These are phyloP conservation scores for Saccharomycopsis oosterbeekiorum DNA, from an alignment of 805 yeast species.

Conservation along the genomic window DNA sequence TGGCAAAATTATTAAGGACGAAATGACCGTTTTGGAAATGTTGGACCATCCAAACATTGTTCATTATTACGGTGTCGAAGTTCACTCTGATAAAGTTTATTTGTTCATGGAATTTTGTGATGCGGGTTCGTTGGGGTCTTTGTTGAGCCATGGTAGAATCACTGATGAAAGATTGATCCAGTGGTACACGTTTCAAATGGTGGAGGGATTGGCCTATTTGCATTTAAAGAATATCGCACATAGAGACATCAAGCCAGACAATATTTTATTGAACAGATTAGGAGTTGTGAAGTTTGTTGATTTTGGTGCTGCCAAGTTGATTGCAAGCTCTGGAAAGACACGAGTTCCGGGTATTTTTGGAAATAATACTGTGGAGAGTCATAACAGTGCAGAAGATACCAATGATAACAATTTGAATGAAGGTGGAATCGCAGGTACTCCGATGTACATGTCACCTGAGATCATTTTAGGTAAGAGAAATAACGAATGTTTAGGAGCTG, in stretches of 20 bases:
- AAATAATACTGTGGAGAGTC: not conserved
- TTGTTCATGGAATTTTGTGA: constrained; percentile 97
- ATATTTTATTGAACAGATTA: constrained; percentile 28
- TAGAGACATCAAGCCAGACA: constrained; percentile 93
- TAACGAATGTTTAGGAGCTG: constrained; percentile 31
- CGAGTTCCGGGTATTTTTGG: not conserved
- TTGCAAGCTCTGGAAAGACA: constrained; percentile 18
- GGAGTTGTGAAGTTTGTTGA: constrained; percentile 67
- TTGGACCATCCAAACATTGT: constrained; percentile 93
- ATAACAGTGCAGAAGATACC: not conserved
- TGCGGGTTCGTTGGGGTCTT: constrained; percentile 82
- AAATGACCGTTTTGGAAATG: constrained; percentile 93
- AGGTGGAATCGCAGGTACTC: constrained; percentile 74
- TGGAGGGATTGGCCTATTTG: constrained; percentile 89
- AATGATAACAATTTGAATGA: constrained; percentile 18
- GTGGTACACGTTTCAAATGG: constrained; percentile 81
- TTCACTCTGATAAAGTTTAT: constrained; percentile 89
- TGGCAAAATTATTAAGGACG: constrained; percentile 86
- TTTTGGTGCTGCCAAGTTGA: constrained; percentile 93
- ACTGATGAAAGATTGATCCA: constrained; percentile 92
- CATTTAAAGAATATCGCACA: constrained; percentile 96
- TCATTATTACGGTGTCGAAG: constrained; percentile 94
- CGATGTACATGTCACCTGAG: constrained; percentile 99
- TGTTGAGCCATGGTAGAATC: constrained; percentile 84
- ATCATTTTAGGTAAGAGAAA: constrained; percentile 67